These are phyloP conservation scores for Ophiostoma tasmaniense DNA, from an alignment of 2,329 filamentous ascomycete species.

Conservation along the genomic window DNA sequence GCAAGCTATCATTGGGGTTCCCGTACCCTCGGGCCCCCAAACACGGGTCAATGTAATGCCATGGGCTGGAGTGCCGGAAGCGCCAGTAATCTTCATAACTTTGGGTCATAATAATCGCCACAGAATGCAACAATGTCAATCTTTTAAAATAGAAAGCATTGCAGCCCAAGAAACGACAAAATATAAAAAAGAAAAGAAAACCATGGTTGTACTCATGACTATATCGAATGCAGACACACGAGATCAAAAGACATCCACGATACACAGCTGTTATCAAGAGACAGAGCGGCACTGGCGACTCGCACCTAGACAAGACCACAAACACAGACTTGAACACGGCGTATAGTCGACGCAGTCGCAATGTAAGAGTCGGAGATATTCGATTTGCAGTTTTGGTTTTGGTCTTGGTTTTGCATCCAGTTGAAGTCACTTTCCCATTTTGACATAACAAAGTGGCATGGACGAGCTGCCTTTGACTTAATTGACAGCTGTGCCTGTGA, in stretches of 20 bases:
- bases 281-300: neutral
- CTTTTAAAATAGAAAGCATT: neutral
- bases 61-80: neutral
- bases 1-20: neutral
- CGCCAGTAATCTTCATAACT: neutral
- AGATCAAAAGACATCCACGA: neutral
- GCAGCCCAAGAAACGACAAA: neutral
- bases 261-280: neutral
- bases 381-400: neutral
- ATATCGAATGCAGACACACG: neutral
- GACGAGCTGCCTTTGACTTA: neutral
- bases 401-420: neutral
- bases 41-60: neutral
- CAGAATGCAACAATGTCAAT: neutral
- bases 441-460: neutral
- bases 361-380: neutral
- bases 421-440: neutral
- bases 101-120: neutral
- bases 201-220: neutral
- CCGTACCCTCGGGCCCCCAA: neutral
- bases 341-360: neutral
- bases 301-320: neutral
- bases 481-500: neutral
- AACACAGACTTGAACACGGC: neutral
- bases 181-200: neutral